These are phyloP conservation scores for Punctularia strigosozonata DNA, from an alignment of 768 basidiomycete species.

Conservation along the genomic window DNA sequence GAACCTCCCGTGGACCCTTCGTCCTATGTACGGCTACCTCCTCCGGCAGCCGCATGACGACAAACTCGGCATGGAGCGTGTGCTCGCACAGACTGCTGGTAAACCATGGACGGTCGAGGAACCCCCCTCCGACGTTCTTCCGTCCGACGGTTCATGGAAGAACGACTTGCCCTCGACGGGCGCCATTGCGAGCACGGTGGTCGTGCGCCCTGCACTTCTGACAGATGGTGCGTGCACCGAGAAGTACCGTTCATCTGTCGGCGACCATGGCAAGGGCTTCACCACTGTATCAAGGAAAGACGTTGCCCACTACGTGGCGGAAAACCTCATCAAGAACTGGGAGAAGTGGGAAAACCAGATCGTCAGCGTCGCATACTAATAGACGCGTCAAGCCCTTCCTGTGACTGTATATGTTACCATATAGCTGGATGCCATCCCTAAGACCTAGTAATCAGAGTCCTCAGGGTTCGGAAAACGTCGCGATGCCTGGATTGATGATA, in stretches of 20 bases:
- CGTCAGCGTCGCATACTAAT: conserved; percentile 36
- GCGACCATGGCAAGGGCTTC: conserved; percentile 10
- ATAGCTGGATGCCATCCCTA: too few species aligned
- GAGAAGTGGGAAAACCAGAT: conserved; percentile 37
- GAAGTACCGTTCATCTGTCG: too few species aligned
- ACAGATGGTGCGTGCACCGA: conserved; percentile 44
- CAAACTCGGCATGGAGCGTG: conserved; percentile 48
- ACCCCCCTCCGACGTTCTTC: conserved; percentile 29
- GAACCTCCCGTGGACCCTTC: conserved; percentile 34
- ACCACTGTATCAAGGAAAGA: conserved; percentile 54
- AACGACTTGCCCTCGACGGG: conserved; percentile 32
- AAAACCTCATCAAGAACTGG: conserved; percentile 35
- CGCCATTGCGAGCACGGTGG: conserved; percentile 25
- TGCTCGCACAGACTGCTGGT: conserved; percentile 35
- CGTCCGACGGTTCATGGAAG: conserved; percentile 28
- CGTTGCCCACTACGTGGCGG: conserved; percentile 52
- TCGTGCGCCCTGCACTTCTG: conserved; percentile 45
- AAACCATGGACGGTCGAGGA: conserved; percentile 40
- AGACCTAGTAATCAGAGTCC: too few species aligned
- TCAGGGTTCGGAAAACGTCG: too few species aligned
- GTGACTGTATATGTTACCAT: too few species aligned
- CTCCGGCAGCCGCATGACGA: conserved; percentile 40
- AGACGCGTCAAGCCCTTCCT: too few species aligned
- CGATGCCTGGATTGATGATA: too few species aligned
- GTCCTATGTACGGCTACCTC: conserved; percentile 35